A percentile compares a stretch with the other conserved stretches of the same genome.
These are phyloP conservation scores for Simplicillium sp. DNA, from an alignment of 2,329 filamentous ascomycete genomes.

Conservation along the genomic window DNA sequence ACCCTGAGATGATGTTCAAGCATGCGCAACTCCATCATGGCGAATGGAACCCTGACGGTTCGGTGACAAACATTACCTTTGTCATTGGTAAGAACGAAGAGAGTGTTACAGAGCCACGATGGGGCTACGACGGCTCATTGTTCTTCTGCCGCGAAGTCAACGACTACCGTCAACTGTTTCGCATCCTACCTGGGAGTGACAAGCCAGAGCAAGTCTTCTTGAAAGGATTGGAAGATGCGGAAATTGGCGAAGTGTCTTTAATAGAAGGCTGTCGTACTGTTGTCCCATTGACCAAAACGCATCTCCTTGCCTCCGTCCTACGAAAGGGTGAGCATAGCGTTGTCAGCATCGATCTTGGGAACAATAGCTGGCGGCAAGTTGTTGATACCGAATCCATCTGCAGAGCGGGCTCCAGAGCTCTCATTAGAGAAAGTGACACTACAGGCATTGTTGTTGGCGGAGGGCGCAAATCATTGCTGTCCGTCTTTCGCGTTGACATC, in stretches of 20 bases:
- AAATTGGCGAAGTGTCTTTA: slow-evolving; percentile 25
- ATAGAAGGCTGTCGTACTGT: slow-evolving; percentile 28
- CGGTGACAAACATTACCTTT: slow-evolving; percentile 16
- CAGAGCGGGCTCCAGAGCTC: slow-evolving; percentile 3
- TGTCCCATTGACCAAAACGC: slow-evolving; percentile 22
- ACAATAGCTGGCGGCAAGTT: neutral
- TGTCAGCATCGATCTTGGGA: neutral
- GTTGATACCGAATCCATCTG: neutral
- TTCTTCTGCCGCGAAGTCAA: slow-evolving; percentile 37
- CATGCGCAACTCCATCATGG: slow-evolving; percentile 28
- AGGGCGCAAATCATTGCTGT: neutral
- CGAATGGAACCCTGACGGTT: slow-evolving; percentile 21
- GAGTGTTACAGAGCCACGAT: slow-evolving; percentile 39
- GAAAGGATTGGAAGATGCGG: slow-evolving; percentile 28
- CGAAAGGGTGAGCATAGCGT: slow-evolving; percentile 9
- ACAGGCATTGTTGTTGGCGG: slow-evolving; percentile 26
- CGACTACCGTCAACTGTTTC: slow-evolving; percentile 38
- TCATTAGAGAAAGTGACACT: slow-evolving; percentile 23
- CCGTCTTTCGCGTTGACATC: neutral
- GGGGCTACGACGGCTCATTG: slow-evolving; percentile 36
- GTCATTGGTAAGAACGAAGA: slow-evolving; percentile 32
- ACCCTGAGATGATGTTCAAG: slow-evolving; percentile 39
- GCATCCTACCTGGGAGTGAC: slow-evolving; percentile 17
- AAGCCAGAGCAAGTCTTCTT: slow-evolving; percentile 20
- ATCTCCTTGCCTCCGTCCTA: slow-evolving; percentile 23